phyloP scores from a whole-genome alignment of 768 basidiomycete genomes.

The Exidia glandulosa region DNA sequence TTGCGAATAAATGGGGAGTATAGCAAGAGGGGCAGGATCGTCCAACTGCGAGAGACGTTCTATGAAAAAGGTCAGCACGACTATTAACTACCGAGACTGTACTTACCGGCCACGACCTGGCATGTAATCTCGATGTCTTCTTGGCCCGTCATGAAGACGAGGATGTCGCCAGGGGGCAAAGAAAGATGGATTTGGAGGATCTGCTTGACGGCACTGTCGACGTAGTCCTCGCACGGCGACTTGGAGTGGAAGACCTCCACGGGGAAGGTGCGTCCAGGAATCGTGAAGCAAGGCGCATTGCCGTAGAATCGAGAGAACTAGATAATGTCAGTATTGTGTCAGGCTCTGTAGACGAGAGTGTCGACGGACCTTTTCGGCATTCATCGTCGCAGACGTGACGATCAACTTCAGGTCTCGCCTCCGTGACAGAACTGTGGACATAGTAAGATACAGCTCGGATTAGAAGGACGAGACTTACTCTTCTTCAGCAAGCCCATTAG shows the following conservation, averaged over 20 bases:
- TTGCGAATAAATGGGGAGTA: slow-evolving; percentile 98
- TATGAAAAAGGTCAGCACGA: slow-evolving; percentile 19
- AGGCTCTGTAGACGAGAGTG: not conserved
- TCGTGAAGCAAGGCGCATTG: slow-evolving; percentile 88
- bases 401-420: slow-evolving; percentile 90
- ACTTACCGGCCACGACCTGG: slow-evolving; percentile 77
- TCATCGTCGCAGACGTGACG: slow-evolving; percentile 99
- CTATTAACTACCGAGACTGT: no score
- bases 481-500: slow-evolving; percentile 93
- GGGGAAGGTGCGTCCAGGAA: slow-evolving; percentile 90
- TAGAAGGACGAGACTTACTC: slow-evolving; percentile 43
- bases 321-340: not conserved
- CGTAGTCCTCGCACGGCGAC: slow-evolving; percentile 98
- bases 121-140: slow-evolving; percentile 98
- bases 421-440: slow-evolving; percentile 60
- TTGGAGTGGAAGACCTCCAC: slow-evolving; percentile 95
- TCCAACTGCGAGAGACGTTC: slow-evolving; percentile 90
- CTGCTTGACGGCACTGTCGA: slow-evolving; percentile 96
- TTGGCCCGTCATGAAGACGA: slow-evolving; percentile 99
- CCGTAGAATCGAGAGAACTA: slow-evolving; percentile 95
- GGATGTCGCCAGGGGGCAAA: slow-evolving; percentile 82
- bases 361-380: slow-evolving; percentile 78
- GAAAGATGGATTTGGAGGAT: slow-evolving; percentile 94
- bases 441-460: not conserved
- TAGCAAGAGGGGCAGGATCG: slow-evolving; percentile 74